A percentile compares a stretch with the other conserved stretches of the same genome.
Evolutionary conservation across 2,329 filamentous ascomycete genomes (phyloP).

Genomic region (Leptographium flavum): DNA sequence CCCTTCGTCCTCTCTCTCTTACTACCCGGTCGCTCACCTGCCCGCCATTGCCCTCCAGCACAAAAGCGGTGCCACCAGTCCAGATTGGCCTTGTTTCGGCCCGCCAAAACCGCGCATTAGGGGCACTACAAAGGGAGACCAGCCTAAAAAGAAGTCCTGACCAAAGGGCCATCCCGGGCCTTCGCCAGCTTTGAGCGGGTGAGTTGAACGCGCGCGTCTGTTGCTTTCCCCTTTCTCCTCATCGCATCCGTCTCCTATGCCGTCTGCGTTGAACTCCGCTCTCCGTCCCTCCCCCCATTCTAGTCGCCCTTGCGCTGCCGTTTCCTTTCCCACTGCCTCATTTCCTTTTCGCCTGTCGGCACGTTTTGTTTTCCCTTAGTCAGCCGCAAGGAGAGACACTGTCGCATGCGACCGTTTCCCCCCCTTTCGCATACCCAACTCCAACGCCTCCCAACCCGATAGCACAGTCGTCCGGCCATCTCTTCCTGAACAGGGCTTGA

Average conservation of each 20-base stretch:
- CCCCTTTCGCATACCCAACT: neutral
- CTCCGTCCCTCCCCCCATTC: neutral
- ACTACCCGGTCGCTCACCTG: neutral
- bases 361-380: neutral
- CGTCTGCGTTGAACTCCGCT: neutral
- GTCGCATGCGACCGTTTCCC: neutral
- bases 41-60: neutral
- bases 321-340: neutral
- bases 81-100: conserved; percentile 5
- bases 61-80: neutral
- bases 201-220: neutral
- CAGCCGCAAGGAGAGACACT: neutral
- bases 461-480: neutral
- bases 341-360: neutral
- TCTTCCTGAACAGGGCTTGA: neutral
- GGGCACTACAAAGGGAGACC: neutral
- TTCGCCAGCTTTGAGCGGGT: neutral
- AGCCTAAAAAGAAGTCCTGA: neutral
- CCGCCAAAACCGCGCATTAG: conserved; percentile 8
- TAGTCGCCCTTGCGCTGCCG: neutral
- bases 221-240: neutral
- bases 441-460: neutral
- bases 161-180: neutral
- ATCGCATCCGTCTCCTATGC: neutral
- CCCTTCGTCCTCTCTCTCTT: neutral